A percentile compares a stretch with the other conserved stretches of the same genome.
These are phyloP conservation scores for Fagopyrum tataricum DNA, from an alignment of 148 eudicot species.

Conservation along the genomic window DNA sequence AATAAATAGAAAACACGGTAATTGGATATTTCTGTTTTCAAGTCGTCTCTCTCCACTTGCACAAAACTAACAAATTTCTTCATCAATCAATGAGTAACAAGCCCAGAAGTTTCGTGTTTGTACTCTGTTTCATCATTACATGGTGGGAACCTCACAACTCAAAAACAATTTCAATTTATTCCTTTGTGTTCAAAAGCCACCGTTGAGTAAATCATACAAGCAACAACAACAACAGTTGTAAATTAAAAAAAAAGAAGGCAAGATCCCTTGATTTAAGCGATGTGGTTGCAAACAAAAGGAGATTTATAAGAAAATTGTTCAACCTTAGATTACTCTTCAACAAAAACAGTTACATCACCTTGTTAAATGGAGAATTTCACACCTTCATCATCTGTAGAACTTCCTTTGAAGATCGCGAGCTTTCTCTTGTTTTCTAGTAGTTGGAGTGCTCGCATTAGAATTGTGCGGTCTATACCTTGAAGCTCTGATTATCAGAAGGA, in stretches of 20 bases:
- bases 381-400: constrained; percentile 86
- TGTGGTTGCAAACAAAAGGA: constrained; percentile 2
- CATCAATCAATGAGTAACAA: constrained; percentile 8
- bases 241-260: neutral
- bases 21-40: neutral
- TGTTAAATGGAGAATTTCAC: constrained; percentile 69
- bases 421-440: constrained; percentile 86
- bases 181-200: neutral
- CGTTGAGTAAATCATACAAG: neutral
- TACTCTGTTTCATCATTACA: neutral
- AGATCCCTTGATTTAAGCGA: neutral
- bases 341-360: neutral
- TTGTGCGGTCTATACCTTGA: constrained; percentile 73
- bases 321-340: neutral
- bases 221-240: neutral
- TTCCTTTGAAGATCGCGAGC: constrained; percentile 83
- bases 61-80: neutral
- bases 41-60: constrained; percentile 3
- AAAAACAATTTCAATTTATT: neutral
- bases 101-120: constrained; percentile 1
- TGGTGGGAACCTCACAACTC: constrained; percentile 1
- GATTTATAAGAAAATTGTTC: neutral
- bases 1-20: neutral
- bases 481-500: constrained; percentile 44
- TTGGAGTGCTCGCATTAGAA: constrained; percentile 78